phyloP scores from a whole-genome alignment of 2,329 filamentous ascomycete species.

The Incumbomyces delicatus region DNA sequence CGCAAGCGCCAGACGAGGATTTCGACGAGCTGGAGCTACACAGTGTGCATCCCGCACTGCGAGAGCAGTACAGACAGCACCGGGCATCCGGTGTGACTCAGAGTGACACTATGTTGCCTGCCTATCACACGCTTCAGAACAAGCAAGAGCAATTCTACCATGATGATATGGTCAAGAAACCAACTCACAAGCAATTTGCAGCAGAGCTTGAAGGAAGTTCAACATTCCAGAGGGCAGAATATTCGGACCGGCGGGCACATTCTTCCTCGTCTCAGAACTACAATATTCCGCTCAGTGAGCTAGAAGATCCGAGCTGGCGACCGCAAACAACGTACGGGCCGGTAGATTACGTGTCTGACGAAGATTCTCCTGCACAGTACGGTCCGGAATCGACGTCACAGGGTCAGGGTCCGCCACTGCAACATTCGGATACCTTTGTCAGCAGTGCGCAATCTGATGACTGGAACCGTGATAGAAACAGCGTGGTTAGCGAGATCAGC shows the following conservation, averaged over 20 bases:
- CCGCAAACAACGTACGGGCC: not conserved
- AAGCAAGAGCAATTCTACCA: slow-evolving; percentile 7
- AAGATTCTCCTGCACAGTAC: not conserved
- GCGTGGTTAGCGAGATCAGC: not conserved
- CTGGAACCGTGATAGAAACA: not conserved
- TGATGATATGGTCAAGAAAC: slow-evolving; percentile 1
- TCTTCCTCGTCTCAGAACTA: not conserved
- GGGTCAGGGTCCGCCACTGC: not conserved
- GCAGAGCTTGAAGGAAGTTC: not conserved
- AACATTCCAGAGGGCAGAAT: not conserved
- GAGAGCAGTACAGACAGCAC: slow-evolving; percentile 2
- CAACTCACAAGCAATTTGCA: slow-evolving; percentile 2
- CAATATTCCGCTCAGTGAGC: not conserved
- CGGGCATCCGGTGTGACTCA: not conserved
- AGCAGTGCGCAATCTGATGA: not conserved
- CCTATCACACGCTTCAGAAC: slow-evolving; percentile 3
- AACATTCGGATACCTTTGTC: not conserved
- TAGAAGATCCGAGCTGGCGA: not conserved
- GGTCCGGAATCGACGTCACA: too few species aligned
- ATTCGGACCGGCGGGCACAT: not conserved
- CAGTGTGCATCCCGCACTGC: not conserved
- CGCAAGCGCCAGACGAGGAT: not conserved
- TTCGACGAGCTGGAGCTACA: not conserved
- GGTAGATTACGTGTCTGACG: not conserved
- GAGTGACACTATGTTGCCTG: slow-evolving; percentile 1